phyloP scores from a whole-genome alignment of 1,284 basidiomycete genomes.

The Trichosporon sp. region DNA sequence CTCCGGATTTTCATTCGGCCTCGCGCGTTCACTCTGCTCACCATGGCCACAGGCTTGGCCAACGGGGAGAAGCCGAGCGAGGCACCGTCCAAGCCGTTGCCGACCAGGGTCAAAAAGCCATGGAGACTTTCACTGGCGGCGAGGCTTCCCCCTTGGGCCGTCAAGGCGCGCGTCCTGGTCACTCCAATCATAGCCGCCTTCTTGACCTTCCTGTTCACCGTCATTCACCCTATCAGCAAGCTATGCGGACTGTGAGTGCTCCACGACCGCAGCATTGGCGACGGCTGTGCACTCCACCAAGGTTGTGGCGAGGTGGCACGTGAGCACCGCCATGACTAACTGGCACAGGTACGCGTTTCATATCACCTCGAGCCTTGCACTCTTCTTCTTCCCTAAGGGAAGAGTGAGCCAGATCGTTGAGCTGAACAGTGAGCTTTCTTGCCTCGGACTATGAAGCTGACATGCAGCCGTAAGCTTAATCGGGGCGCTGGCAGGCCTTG shows the following conservation, averaged over 20 bases:
- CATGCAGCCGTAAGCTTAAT: slow-evolving; percentile 29
- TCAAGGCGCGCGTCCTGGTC: slow-evolving; percentile 21
- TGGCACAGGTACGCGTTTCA: slow-evolving; percentile 52
- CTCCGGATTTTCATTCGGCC: neutral
- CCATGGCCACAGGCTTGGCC: neutral
- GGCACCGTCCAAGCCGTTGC: neutral
- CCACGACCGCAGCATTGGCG: neutral
- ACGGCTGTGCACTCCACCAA: neutral
- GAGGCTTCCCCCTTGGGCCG: slow-evolving; percentile 28
- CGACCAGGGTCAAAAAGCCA: neutral
- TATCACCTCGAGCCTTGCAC: slow-evolving; percentile 48
- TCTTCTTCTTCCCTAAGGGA: slow-evolving; percentile 57
- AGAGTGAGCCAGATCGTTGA: slow-evolving; percentile 52
- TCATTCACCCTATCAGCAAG: slow-evolving; percentile 40
- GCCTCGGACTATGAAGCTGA: neutral
- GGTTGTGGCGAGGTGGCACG: slow-evolving; percentile 8
- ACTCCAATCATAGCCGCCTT: slow-evolving; percentile 30
- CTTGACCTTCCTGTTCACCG: slow-evolving; percentile 48
- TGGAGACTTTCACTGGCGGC: slow-evolving; percentile 12
- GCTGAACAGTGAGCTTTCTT: slow-evolving; percentile 41
- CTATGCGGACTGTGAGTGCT: slow-evolving; percentile 47
- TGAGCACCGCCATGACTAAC: neutral
- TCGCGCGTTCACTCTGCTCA: neutral
- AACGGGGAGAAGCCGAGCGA: neutral
- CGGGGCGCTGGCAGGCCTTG: slow-evolving; percentile 46